Percentiles rank a stretch among this genome's conserved stretches.
phyloP scores from a whole-genome alignment of 176 grass and related monocot genomes.

The Cenchrus purpureus region DNA sequence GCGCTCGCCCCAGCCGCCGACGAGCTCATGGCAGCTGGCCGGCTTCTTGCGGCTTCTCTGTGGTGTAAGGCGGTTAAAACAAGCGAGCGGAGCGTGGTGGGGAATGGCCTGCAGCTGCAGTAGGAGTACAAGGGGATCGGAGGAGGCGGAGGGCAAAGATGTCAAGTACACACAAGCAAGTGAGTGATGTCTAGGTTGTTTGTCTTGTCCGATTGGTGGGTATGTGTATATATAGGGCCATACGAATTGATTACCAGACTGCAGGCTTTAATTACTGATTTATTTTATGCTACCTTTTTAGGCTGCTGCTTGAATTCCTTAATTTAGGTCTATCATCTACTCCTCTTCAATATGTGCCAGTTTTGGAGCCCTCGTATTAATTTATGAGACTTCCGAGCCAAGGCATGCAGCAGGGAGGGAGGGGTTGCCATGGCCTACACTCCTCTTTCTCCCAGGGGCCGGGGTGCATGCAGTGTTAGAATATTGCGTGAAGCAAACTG shows the following conservation, averaged over 20 bases:
- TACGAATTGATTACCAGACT: not conserved
- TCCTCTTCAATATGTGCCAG: constrained; percentile 32
- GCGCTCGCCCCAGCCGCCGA: not conserved
- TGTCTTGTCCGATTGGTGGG: constrained; percentile 44
- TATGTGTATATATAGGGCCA: constrained; percentile 11
- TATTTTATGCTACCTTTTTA: constrained; percentile 11
- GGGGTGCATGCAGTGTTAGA: constrained; percentile 11
- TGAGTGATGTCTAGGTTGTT: constrained; percentile 7
- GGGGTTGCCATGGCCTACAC: constrained; percentile 38
- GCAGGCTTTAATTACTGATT: constrained; percentile 33
- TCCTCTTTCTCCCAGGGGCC: constrained; percentile 27
- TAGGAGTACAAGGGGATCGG: not conserved
- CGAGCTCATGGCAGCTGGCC: constrained; percentile 26
- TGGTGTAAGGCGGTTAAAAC: constrained; percentile 3
- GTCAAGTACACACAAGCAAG: not conserved
- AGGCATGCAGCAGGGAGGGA: not conserved
- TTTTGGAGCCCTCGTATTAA: constrained; percentile 52
- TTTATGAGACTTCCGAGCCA: constrained; percentile 78
- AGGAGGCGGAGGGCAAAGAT: not conserved
- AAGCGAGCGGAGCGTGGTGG: not conserved
- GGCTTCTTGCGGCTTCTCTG: too few relatives aligned
- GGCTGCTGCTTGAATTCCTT: not conserved
- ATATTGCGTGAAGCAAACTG: constrained; percentile 82
- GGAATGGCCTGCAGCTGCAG: not conserved
- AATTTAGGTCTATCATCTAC: constrained; percentile 15